Evolutionary conservation across 345 rosid species (phyloP).

Genomic region (Populus simonii): DNA sequence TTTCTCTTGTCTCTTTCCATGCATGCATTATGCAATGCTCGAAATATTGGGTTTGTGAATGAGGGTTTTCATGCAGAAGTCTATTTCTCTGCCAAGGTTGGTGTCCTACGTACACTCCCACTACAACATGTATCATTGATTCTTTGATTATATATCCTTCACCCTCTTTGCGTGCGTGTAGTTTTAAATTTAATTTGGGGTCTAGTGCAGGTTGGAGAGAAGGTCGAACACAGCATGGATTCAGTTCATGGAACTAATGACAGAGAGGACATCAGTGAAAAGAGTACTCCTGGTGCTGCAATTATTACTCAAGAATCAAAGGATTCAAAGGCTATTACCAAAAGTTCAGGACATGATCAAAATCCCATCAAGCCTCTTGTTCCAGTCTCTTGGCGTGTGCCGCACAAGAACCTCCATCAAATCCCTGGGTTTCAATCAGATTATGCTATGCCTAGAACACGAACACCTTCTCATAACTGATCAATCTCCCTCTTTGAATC

Average conservation of each 20-base stretch:
- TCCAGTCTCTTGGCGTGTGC: constrained; percentile 24
- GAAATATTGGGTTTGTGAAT: constrained; percentile 16
- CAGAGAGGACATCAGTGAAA: neutral
- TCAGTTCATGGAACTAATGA: neutral
- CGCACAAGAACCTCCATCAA: constrained; percentile 4
- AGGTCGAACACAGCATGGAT: neutral
- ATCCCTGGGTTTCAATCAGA: constrained; percentile 41
- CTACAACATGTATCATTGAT: neutral
- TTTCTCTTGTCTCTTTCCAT: constrained; percentile 25
- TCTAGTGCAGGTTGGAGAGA: constrained; percentile 13
- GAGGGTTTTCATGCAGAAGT: neutral
- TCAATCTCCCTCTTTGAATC: neutral
- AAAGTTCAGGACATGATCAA: constrained; percentile 15
- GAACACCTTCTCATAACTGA: constrained; percentile 54
- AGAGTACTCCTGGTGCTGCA: neutral
- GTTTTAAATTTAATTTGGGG: neutral
- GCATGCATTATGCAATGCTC: constrained; percentile 39
- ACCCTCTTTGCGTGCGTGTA: neutral
- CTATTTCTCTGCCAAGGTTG: neutral
- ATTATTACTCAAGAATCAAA: neutral
- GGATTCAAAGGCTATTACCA: neutral
- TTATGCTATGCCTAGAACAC: constrained; percentile 51
- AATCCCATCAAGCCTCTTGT: constrained; percentile 23
- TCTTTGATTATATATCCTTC: neutral
- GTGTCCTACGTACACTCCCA: neutral